Evolutionary conservation across 2,329 filamentous ascomycete species (phyloP), one percentile per base, ranked within the genome.

Genomic region (Ophiostoma sp.): DNA sequence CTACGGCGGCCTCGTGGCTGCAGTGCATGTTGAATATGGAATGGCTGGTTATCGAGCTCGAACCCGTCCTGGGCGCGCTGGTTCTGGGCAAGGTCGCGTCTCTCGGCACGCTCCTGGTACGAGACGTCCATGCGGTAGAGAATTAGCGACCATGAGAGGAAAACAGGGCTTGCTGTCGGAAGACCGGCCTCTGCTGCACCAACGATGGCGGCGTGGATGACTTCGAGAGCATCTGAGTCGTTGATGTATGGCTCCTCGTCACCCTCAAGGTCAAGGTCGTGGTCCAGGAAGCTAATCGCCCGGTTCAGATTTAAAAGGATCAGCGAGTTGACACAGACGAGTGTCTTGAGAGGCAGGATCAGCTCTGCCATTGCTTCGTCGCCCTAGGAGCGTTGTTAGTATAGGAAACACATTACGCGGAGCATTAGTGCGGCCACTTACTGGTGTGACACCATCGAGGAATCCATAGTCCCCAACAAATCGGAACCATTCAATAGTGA

Each of bases 101-200:
- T 82, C 75, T 90, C 87, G 52, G 85, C 86, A 63, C 88, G 82
- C 66, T 81, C 82, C 68, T 85, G 82, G 72, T 87, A 89, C 12
- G 85, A 85, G 58, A 86, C 79, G 72, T 87, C 86, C 79, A 95
- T 86, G 40, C 85, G 83, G 74, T 90, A 85, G 9, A 93, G 81
- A 40, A 97, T 85, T 64, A 94, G 81, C 4, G 89, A 87, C 93
- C 93, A 98, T 3, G 90, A 86, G 72, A 96, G 90, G 27, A 92
- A 84, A 18, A 91, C 87, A 1, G 92, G 91, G 68, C 86, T 87
- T 27, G 90, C 90, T 47, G 86, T 85, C 49, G 82, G 80, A n/a
- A 85, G 81, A 16, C 83, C 83, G 27, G 78, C 75, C 41, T 82
- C 82, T 12, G 86, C 84, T 7, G 87, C 85, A 68, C 82, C 80